These are phyloP conservation scores for Rhodotorula sp. DNA, from an alignment of 1,284 basidiomycete genomes.

Conservation along the genomic window DNA sequence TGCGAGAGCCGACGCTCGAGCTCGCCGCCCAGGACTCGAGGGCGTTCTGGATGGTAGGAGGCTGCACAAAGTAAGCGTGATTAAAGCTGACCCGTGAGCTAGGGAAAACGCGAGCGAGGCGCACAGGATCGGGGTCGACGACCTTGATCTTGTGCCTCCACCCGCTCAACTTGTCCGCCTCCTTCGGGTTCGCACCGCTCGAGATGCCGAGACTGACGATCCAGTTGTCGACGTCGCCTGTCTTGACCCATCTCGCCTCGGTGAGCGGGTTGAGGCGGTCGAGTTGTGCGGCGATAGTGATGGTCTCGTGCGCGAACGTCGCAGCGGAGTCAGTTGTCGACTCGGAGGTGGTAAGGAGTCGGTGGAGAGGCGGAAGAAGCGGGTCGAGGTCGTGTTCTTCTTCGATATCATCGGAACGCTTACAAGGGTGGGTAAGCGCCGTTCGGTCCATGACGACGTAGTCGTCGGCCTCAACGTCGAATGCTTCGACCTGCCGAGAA, in stretches of 20 bases:
- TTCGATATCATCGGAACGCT: neutral
- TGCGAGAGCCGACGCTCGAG: slow-evolving; percentile 68
- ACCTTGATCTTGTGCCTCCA: slow-evolving; percentile 93
- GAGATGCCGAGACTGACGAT: slow-evolving; percentile 72
- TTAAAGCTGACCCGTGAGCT: no score
- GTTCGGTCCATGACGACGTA: slow-evolving; percentile 41
- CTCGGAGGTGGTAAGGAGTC: slow-evolving; percentile 27
- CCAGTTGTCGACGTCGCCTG: slow-evolving; percentile 90
- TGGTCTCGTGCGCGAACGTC: slow-evolving; percentile 12
- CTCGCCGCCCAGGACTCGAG: slow-evolving; percentile 81
- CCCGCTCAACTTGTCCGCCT: slow-evolving; percentile 47
- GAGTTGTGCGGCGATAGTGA: slow-evolving; percentile 58
- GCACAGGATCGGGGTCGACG: slow-evolving; percentile 87
- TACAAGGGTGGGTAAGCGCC: slow-evolving; percentile 39
- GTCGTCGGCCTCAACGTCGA: slow-evolving; percentile 60
- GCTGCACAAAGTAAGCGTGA: slow-evolving; percentile 53
- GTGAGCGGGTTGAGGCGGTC: slow-evolving; percentile 83
- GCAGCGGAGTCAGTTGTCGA: neutral
- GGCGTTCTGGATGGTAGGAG: slow-evolving; percentile 84
- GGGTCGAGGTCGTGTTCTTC: slow-evolving; percentile 26
- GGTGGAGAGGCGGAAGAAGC: slow-evolving; percentile 43
- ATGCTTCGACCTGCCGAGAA: slow-evolving; percentile 63
- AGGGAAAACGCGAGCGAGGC: slow-evolving; percentile 52
- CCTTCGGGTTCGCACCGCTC: slow-evolving; percentile 48
- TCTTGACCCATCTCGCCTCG: slow-evolving; percentile 93